Evolutionary conservation across 345 rosid genomes (phyloP), one percentile per base, ranked within the genome.

Genomic region (Noccaea bulbosa): DNA sequence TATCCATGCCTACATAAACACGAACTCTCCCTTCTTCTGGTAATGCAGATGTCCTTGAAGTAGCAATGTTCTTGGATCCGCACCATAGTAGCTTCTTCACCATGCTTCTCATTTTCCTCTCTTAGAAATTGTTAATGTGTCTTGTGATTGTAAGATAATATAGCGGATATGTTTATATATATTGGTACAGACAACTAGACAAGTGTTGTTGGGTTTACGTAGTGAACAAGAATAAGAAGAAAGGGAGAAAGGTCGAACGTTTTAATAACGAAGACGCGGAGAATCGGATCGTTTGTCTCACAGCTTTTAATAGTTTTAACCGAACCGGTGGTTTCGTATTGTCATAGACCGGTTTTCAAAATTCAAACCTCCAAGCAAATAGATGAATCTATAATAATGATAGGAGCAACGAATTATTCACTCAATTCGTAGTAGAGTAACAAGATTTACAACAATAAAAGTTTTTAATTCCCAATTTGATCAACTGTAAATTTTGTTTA

Each of bases 11-110:
- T 3, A 86, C 85, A 35, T 77, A 74, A 33, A 83, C 79, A n/a
- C 73, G 76, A 48, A 73, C 60, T 48, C 65, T 73, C 2, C 90
- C 90, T 67, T 75, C 69, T 1, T 72, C 77, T 8, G 83, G 73
- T 57, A 62, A 50, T 8, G 39, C 44, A 6, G 34, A 47, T 5
- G 67, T 71, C 3, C 50, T 6, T 5, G 61, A 55, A 41, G 72
- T 49, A 2, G 47, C 55, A 16, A 70, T 74, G 40, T 77, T 78
- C 63, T 72, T 77, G 20, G 74, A 72, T 67, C 87, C 86, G 0
- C 86, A 83, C 67, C 73, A 77, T 78, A 77, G 62, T 69, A 77
- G 59, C 71, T 73, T 86, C 84, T 79, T 86, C 71, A 81, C 70
- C 11, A 76, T 46, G 59, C 76, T 54, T 46, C 76, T 70, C 83